Evolutionary conservation across 768 basidiomycete species (phyloP).

Genomic region (Podaxis carcinomalis): DNA sequence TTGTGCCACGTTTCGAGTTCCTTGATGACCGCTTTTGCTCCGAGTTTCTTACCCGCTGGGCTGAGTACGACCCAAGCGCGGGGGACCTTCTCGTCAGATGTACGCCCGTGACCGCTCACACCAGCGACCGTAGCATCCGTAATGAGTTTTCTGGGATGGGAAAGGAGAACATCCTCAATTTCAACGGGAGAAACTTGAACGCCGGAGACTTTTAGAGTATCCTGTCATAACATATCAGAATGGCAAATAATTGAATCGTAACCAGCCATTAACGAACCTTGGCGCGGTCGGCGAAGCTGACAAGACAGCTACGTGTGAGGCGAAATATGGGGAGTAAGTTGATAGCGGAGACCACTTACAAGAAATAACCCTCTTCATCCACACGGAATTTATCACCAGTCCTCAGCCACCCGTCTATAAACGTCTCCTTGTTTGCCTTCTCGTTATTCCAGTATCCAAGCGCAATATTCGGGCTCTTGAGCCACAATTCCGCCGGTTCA

Average conservation of each 20-base stretch:
- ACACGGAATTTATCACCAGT: constrained; percentile 72
- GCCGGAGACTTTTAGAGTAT: constrained; percentile 78
- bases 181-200: constrained; percentile 78
- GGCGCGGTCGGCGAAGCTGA: constrained; percentile 69
- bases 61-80: constrained; percentile 78
- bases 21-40: constrained; percentile 33
- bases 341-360: constrained; percentile 35
- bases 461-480: constrained; percentile 51
- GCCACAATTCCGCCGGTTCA: constrained; percentile 65
- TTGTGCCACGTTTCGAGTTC: constrained; percentile 59
- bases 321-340: neutral
- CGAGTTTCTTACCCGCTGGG: constrained; percentile 43
- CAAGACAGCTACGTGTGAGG: neutral
- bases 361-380: constrained; percentile 59
- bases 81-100: constrained; percentile 68
- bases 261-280: constrained; percentile 41
- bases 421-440: constrained; percentile 61
- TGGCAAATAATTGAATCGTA: neutral
- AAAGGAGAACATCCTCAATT: constrained; percentile 63
- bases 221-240: constrained; percentile 31
- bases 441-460: constrained; percentile 74
- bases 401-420: constrained; percentile 67
- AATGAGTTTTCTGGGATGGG: constrained; percentile 58
- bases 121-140: constrained; percentile 69
- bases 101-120: constrained; percentile 59